These are phyloP conservation scores for Pseudonectria foliicola DNA, from an alignment of 2,329 filamentous ascomycete genomes.

Conservation along the genomic window DNA sequence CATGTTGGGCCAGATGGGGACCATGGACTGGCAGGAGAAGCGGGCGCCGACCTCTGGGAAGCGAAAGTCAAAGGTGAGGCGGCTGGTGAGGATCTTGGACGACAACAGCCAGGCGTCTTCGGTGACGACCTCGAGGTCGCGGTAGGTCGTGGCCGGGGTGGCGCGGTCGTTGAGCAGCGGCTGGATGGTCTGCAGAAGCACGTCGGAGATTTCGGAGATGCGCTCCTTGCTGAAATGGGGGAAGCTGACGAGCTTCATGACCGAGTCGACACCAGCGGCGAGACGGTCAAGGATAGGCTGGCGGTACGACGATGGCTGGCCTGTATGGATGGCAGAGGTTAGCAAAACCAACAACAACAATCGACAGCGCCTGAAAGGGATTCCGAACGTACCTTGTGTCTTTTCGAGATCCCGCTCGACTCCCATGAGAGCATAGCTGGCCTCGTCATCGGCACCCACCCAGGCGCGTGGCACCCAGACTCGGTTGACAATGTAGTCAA, in stretches of 20 bases:
- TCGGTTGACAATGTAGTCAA: constrained; percentile 36
- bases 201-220: constrained; percentile 36
- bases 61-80: constrained; percentile 38
- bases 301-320: constrained; percentile 27
- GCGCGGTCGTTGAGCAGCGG: constrained; percentile 32
- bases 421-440: constrained; percentile 28
- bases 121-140: constrained; percentile 36
- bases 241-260: constrained; percentile 28
- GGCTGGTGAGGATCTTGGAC: constrained; percentile 38
- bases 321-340: constrained; percentile 14
- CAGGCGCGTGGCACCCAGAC: constrained; percentile 34
- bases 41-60: constrained; percentile 45
- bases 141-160: constrained; percentile 29
- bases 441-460: constrained; percentile 29
- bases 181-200: constrained; percentile 29
- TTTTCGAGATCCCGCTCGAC: constrained; percentile 30
- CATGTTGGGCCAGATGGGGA: constrained; percentile 35
- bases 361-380: too few species aligned
- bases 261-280: constrained; percentile 29
- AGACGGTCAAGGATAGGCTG: constrained; percentile 34
- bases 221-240: constrained; percentile 24
- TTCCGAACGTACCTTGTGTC: constrained; percentile 24
- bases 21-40: constrained; percentile 43
- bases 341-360: background rate
- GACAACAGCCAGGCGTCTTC: constrained; percentile 39